phyloP scores from a whole-genome alignment of 1,139 yeast species.

The Scheffersomyces titani region DNA sequence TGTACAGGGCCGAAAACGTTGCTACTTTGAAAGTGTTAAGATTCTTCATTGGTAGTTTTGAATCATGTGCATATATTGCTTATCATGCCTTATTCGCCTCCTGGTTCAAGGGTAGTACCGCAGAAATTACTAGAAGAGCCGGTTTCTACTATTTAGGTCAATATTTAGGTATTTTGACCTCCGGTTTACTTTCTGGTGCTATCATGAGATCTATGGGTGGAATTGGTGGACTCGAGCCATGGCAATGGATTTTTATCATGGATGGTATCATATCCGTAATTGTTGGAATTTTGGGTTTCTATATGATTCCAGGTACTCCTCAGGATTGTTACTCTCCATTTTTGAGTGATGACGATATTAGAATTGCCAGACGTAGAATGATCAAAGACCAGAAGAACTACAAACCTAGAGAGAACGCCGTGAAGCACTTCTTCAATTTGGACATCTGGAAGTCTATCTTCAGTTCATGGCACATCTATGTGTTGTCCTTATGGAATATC shows the following conservation, averaged over 20 bases:
- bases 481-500: slow-evolving; percentile 20
- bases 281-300: slow-evolving; percentile 62
- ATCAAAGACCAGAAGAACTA: slow-evolving; percentile 37
- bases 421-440: slow-evolving; percentile 23
- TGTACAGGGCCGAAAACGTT: slow-evolving; percentile 48
- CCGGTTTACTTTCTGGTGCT: slow-evolving; percentile 64
- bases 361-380: slow-evolving; percentile 58
- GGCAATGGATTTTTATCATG: slow-evolving; percentile 74
- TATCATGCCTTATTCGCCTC: slow-evolving; percentile 63
- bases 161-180: slow-evolving; percentile 58
- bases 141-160: slow-evolving; percentile 64
- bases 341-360: slow-evolving; percentile 61
- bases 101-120: slow-evolving; percentile 54
- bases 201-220: slow-evolving; percentile 49
- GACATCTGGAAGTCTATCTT: slow-evolving; percentile 22
- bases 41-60: slow-evolving; percentile 63
- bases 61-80: slow-evolving; percentile 61
- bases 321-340: slow-evolving; percentile 53
- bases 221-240: slow-evolving; percentile 52
- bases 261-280: slow-evolving; percentile 62
- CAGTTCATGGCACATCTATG: slow-evolving; percentile 27
- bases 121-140: slow-evolving; percentile 61
- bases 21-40: slow-evolving; percentile 56
- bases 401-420: slow-evolving; percentile 24
- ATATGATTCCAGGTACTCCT: slow-evolving; percentile 69